Conservation (phyloP, 129 eudicot species). For the Cynara cardunculus region DNA sequence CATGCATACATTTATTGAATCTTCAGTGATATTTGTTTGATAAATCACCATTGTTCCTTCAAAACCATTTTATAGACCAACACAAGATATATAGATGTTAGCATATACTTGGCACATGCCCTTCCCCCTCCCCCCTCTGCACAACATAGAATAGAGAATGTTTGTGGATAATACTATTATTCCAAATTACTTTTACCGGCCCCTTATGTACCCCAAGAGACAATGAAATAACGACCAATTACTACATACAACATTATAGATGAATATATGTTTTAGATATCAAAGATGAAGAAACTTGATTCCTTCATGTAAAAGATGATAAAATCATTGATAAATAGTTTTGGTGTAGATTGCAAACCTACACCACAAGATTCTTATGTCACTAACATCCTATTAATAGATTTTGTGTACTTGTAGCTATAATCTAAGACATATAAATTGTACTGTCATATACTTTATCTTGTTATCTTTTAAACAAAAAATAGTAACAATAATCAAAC, state of each 20-base stretch:
- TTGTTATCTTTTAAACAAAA: not conserved
- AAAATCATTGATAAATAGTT: not conserved
- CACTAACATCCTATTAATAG: not conserved
- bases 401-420: not conserved
- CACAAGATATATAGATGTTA: not conserved
- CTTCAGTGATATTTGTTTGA: not conserved
- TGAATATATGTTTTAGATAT: not conserved
- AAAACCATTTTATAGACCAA: not conserved
- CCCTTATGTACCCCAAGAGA: not conserved
- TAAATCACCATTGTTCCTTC: not conserved
- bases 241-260: not conserved
- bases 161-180: not conserved
- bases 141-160: not conserved
- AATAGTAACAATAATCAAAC: no score
- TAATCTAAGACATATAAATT: no score
- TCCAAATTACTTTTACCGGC: not conserved
- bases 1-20: not conserved
- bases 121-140: not conserved
- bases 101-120: conserved; percentile 8
- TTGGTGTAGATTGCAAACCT: not conserved
- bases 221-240: not conserved
- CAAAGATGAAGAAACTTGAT: not conserved
- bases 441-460: not conserved
- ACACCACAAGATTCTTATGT: not conserved
- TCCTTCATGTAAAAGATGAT: not conserved